A percentile compares a stretch with the other conserved stretches of the same genome.
These are phyloP conservation scores for Apiospora saccharicola DNA, from an alignment of 2,329 filamentous ascomycete species.

Conservation along the genomic window DNA sequence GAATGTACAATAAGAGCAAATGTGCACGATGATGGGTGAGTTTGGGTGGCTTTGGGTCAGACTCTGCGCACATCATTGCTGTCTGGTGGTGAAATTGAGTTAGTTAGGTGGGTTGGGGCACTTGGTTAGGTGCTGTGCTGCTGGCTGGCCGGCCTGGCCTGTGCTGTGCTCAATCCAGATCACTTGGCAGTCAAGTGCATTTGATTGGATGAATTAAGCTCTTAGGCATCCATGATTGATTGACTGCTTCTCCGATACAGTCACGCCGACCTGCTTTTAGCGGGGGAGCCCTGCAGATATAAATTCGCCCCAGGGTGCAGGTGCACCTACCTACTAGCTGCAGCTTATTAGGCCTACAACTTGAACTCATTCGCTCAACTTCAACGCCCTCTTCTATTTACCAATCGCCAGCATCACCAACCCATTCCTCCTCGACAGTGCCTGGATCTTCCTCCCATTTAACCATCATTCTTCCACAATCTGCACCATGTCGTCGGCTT, in stretches of 20 bases:
- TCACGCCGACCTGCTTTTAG: not conserved
- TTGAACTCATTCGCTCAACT: not conserved
- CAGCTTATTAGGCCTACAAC: too few species aligned
- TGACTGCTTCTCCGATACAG: not conserved
- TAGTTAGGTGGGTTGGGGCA: too few species aligned
- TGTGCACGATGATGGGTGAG: not conserved
- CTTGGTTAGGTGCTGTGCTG: too few species aligned
- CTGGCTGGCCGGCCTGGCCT: too few species aligned
- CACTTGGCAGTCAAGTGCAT: too few species aligned
- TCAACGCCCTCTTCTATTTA: not conserved
- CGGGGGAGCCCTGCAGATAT: not conserved
- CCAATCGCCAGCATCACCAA: not conserved
- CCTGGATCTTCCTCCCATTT: too few species aligned
- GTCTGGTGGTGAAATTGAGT: too few species aligned
- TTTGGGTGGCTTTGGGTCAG: not conserved
- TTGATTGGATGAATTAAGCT: too few species aligned
- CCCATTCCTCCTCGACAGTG: too few species aligned
- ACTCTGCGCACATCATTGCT: too few species aligned
- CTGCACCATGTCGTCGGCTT: not conserved
- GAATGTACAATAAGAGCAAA: not conserved
- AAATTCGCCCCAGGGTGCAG: not conserved
- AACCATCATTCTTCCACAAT: not conserved
- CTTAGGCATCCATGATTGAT: too few species aligned
- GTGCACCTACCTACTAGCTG: not conserved
- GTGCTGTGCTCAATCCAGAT: too few species aligned